A percentile compares a stretch with the other conserved stretches of the same genome.
phyloP scores from a whole-genome alignment of 1,139 yeast genomes.

The Candida sanyaensis region DNA sequence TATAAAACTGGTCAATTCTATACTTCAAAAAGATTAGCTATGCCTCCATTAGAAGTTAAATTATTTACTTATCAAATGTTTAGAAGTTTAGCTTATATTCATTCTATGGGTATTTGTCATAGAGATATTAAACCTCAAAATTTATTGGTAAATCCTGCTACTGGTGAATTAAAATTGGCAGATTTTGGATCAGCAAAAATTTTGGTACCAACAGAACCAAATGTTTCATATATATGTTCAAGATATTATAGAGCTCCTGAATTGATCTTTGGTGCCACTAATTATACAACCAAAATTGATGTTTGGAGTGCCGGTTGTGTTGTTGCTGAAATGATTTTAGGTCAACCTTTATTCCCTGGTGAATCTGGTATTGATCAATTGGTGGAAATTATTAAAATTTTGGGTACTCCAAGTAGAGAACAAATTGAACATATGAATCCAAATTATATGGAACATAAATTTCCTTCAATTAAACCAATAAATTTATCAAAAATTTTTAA shows the following conservation, averaged over 20 bases:
- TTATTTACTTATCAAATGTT: conserved; percentile 89
- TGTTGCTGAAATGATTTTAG: conserved; percentile 92
- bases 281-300: conserved; percentile 95
- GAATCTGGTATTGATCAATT: conserved; percentile 97
- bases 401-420: conserved; percentile 93
- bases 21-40: conserved; percentile 71
- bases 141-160: conserved; percentile 80
- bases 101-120: conserved; percentile 89
- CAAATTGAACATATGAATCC: conserved; percentile 96
- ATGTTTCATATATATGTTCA: conserved; percentile 94
- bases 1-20: conserved; percentile 86
- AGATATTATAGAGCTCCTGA: conserved; percentile 96
- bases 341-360: conserved; percentile 97
- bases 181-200: conserved; percentile 99
- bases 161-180: conserved; percentile 85
- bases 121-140: conserved; percentile 98
- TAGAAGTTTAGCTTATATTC: conserved; percentile 89
- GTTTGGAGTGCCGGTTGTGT: conserved; percentile 99
- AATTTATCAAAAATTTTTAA: conserved; percentile 85
- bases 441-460: conserved; percentile 94
- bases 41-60: conserved; percentile 91
- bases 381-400: conserved; percentile 92
- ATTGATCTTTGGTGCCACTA: conserved; percentile 86
- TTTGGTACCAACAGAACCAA: conserved; percentile 85
- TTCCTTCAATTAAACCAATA: conserved; percentile 94